Percentiles rank a stretch among this genome's conserved stretches.
phyloP scores from a whole-genome alignment of 371 early-diverging fungal genomes.

The Haplosporangium sp. region DNA sequence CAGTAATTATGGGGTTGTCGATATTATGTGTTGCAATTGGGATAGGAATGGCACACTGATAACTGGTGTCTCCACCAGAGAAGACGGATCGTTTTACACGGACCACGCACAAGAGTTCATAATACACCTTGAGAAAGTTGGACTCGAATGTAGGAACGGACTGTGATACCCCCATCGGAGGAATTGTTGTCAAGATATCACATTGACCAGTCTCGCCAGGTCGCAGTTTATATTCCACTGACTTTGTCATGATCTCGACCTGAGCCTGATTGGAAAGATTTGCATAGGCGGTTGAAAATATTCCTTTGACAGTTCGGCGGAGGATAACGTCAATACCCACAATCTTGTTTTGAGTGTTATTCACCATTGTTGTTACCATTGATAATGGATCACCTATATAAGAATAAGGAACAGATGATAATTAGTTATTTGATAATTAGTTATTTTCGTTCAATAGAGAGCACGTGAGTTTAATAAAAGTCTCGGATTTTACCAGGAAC shows the following conservation, averaged over 20 bases:
- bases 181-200: constrained; percentile 52
- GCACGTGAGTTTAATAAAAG: neutral
- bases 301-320: constrained; percentile 44
- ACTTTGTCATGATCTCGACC: constrained; percentile 45
- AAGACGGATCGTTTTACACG: constrained; percentile 51
- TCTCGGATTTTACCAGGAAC: constrained; percentile 33
- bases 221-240: constrained; percentile 50
- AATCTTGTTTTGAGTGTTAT: constrained; percentile 42
- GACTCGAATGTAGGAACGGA: constrained; percentile 53
- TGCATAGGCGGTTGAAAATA: constrained; percentile 37
- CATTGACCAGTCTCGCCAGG: constrained; percentile 44
- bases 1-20: constrained; percentile 51
- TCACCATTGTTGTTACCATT: constrained; percentile 42
- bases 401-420: neutral
- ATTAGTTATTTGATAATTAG: neutral
- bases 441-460: neutral
- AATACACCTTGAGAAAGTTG: constrained; percentile 55
- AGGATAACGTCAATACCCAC: constrained; percentile 42
- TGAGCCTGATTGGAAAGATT: constrained; percentile 43
- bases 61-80: constrained; percentile 47
- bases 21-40: constrained; percentile 53
- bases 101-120: constrained; percentile 40
- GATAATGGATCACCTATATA: constrained; percentile 48
- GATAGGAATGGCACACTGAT: constrained; percentile 40
- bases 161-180: constrained; percentile 27